Percentiles rank a stretch among this genome's conserved stretches.
Conservation (phyloP, 1,284 basidiomycete species). For the Rhodotorula mucilaginosa region DNA sequence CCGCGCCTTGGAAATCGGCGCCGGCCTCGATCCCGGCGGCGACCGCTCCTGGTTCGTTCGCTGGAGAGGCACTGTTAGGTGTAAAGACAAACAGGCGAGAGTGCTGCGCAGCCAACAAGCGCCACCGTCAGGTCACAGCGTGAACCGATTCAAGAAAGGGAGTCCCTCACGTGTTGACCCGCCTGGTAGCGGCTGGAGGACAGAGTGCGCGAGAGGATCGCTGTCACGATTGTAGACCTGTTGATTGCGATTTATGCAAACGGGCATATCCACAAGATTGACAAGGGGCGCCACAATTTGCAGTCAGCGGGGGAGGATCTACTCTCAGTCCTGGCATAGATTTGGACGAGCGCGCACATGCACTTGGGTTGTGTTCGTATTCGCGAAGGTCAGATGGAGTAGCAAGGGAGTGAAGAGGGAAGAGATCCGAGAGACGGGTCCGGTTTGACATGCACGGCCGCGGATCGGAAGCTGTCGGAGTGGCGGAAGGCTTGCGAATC, state of each 20-base stretch:
- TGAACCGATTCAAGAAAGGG: not conserved
- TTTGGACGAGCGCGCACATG: not conserved
- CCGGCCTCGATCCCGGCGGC: too few relatives aligned
- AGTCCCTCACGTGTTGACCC: not conserved
- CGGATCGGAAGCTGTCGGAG: not conserved
- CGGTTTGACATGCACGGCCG: not conserved
- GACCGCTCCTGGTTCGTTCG: too few relatives aligned
- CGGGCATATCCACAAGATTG: not conserved
- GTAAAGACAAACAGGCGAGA: slow-evolving; percentile 1
- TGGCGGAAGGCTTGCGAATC: not conserved
- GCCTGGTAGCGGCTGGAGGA: not conserved
- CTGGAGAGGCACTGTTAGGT: not conserved
- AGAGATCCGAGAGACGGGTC: not conserved
- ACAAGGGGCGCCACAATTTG: not conserved
- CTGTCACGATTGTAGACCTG: slow-evolving; percentile 7
- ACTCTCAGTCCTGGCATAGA: not conserved
- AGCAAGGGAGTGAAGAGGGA: not conserved
- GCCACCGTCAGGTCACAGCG: too few relatives aligned
- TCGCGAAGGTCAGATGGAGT: too few relatives aligned
- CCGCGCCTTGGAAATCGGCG: too few relatives aligned
- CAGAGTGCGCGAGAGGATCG: slow-evolving; percentile 6
- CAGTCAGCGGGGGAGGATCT: too few relatives aligned
- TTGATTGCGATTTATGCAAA: too few relatives aligned
- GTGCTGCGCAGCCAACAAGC: not conserved
- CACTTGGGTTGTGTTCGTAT: not conserved